Evolutionary conservation across 2,329 filamentous ascomycete species (phyloP), one percentile per base, ranked within the genome.

Genomic region (Curvularia verruculosa): DNA sequence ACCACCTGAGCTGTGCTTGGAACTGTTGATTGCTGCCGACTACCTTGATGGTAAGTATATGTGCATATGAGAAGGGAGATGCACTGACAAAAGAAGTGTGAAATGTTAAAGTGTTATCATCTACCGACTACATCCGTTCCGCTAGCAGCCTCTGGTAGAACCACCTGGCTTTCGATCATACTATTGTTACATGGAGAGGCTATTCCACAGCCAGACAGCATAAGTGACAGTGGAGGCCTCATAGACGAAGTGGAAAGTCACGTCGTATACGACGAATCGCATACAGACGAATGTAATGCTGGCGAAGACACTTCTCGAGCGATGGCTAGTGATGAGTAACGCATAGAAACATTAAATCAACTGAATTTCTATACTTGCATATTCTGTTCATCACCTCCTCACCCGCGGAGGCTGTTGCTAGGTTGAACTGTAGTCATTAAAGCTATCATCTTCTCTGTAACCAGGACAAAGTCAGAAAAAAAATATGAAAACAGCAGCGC

Each of bases 1-100:
- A 56, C 89, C 89, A 12, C 85, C 89, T 28, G 89, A 93, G 78
- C 80, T 93, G 48, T 92, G 89, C 67, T 81, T 94, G 41, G 90
- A 93, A 78, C 76, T 94, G 58, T 78, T 94, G 63, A 88, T 89
- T 79, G 90, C 89, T 13, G 89, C 90, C 24, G 89, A 93, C 77
- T 94, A 86, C 73, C 79, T 93, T 63, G 87, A 74, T 51, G 71
- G 71, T 71, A 58, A 21, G 59, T 58, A n/a, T n/a, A 26, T 4
- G 5, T 13, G 4, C 9, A 6, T 36, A 7, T 36, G 9, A 3
- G 15, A n/a, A 1, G 12, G 15, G 29, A 3, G 15, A 9, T 36
- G 9, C 31, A 8, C 43, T 52, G 31, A 52, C 24, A 10, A 46
- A 21, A 10, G 7, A 40, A 52, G 50, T 52, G 9, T 52, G 50